A percentile compares a stretch with the other conserved stretches of the same genome.
These are phyloP conservation scores for Prunus kanzakura DNA, from an alignment of 306 rosid species.

Conservation along the genomic window DNA sequence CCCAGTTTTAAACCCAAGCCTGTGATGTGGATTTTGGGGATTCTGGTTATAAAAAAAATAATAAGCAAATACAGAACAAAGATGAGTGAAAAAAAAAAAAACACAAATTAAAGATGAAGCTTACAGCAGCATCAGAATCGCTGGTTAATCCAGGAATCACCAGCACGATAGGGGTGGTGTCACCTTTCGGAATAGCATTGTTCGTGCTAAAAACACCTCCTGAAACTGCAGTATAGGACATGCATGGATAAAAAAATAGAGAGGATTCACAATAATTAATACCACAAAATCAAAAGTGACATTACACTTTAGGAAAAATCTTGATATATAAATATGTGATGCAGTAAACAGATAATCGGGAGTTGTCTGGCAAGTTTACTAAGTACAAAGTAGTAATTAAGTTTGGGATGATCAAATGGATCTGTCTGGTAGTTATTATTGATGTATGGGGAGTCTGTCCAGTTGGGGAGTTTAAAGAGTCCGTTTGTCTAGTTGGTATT, in stretches of 20 bases:
- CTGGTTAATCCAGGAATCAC: constrained; percentile 89
- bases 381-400: not conserved
- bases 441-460: not conserved
- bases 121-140: constrained; percentile 78
- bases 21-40: not conserved
- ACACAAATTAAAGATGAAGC: constrained; percentile 21
- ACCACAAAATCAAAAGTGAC: not conserved
- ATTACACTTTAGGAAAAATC: not conserved
- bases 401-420: not conserved
- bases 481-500: not conserved
- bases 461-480: not conserved
- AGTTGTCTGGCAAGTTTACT: not conserved
- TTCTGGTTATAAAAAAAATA: not conserved
- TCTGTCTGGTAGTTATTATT: not conserved
- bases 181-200: constrained; percentile 36
- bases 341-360: not conserved
- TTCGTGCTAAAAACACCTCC: constrained; percentile 31
- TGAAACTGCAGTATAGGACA: constrained; percentile 38
- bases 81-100: not conserved
- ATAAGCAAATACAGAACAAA: not conserved
- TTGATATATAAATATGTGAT: not conserved
- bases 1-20: not conserved
- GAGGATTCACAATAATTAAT: not conserved
- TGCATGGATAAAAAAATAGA: constrained; percentile 2
- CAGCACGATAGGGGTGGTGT: constrained; percentile 59